Conservation (phyloP, 2,329 filamentous ascomycete species). For the Salinomyces thailandicus region DNA sequence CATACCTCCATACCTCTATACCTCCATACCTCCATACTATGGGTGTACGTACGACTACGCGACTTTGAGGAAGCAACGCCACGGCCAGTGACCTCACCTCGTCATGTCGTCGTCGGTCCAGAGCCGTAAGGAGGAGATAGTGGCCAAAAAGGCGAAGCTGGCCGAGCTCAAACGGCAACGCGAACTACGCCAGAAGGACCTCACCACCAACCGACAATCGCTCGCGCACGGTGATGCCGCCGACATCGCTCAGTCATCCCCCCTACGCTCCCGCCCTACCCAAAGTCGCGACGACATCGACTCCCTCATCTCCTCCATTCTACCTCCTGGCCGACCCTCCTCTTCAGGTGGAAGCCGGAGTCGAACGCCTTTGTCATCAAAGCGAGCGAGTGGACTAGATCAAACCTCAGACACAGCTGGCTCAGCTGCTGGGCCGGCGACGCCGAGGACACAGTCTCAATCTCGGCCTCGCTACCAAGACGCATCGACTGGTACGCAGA, state of each 20-base stretch:
- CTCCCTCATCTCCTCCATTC: conserved; percentile 69
- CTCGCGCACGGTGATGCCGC: conserved; percentile 57
- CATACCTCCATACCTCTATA: no score
- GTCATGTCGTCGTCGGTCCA: conserved; percentile 34
- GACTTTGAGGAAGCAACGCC: no score
- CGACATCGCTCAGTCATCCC: conserved; percentile 48
- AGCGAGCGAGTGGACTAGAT: conserved; percentile 17
- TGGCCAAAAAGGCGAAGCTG: conserved; percentile 93
- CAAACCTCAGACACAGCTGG: conserved; percentile 9
- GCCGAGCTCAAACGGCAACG: conserved; percentile 90
- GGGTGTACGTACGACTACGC: no score
- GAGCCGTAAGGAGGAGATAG: conserved; percentile 85
- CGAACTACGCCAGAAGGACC: conserved; percentile 69
- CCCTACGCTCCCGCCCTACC: conserved; percentile 50
- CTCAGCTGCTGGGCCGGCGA: background rate
- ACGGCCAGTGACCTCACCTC: no score
- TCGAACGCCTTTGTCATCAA: conserved; percentile 17
- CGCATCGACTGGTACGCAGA: conserved; percentile 48
- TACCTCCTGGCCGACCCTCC: conserved; percentile 48
- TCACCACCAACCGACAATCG: conserved; percentile 57
- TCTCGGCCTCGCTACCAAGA: conserved; percentile 19
- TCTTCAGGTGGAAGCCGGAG: conserved; percentile 13
- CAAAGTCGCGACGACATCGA: conserved; percentile 66
- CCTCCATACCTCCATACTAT: no score
- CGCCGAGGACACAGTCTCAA: background rate